Base-by-base conservation (phyloP, 1,284 basidiomycete genomes). In the Heterobasidion irregulare region DNA sequence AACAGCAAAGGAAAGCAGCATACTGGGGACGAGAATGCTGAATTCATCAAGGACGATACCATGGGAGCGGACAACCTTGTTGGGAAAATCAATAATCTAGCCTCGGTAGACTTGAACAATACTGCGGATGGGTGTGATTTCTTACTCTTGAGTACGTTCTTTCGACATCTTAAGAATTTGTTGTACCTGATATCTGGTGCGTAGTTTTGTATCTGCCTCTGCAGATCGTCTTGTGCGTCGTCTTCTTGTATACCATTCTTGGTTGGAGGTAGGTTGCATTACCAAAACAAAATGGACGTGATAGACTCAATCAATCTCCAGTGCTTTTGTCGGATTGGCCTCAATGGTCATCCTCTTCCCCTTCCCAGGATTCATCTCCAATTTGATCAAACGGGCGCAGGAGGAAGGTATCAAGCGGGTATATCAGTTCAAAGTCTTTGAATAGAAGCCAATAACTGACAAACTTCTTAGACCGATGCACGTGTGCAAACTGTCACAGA, bases 271-370 rank as follows among this genome's bases (percentile, higher is more conserved):
- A 47, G 57, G 56, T 56, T 41, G n/a, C 18, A 10, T 45, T 15
- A n/a, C 16, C 32, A 26, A 26, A 26, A 26, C 26, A 26, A 26
- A 41, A 41, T 12, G 50, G 35, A 6, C 16, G n/a, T 32, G 26
- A 26, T 26, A 26, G 26, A 26, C 43, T 34, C 15, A 47, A 13
- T 6, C 6, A 9, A 4, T 32, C 7, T 55, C 62, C 65, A 60
- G 76, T 57, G 71, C 78, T 1, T 69, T 80, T 48, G 68, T 80
- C 38, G 80, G 85, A 6, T 71, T 88, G 61, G 70, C 66, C 0
- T 66, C 71, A 9, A 83, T 87, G 64, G 47, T 82, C 16, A 13
- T 72, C 9, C 61, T 77, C 38, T 72, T 84, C 51, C 84, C 84
- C 0, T 56, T 86, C 2, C 78, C 78, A 0, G 76, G 71, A 1